phyloP scores from a whole-genome alignment of 2,329 filamentous ascomycete species.

The Penicillium fuscoglaucum region DNA sequence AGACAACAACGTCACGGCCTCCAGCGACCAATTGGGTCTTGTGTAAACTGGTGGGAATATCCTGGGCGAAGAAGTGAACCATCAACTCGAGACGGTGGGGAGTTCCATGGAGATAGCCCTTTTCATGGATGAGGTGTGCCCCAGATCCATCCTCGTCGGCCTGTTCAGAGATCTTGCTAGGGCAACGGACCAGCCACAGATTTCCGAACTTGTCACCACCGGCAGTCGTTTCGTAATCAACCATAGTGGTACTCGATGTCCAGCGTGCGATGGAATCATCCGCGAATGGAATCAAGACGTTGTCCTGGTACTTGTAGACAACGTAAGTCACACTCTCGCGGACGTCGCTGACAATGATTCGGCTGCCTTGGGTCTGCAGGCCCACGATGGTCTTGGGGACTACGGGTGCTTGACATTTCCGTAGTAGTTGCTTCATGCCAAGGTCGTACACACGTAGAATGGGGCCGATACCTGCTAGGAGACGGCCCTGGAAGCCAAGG shows the following conservation, averaged over 20 bases:
- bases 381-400: constrained; percentile 81
- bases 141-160: constrained; percentile 90
- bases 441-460: constrained; percentile 87
- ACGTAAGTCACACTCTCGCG: constrained; percentile 89
- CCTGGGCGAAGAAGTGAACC: constrained; percentile 86
- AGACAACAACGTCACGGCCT: constrained; percentile 86
- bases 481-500: constrained; percentile 84
- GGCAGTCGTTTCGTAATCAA: constrained; percentile 94
- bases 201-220: constrained; percentile 99
- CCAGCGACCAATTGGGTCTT: constrained; percentile 89
- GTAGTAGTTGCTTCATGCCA: constrained; percentile 85
- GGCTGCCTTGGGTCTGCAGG: constrained; percentile 83
- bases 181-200: constrained; percentile 86
- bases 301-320: constrained; percentile 89
- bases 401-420: constrained; percentile 83
- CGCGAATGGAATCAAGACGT: constrained; percentile 87
- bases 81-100: constrained; percentile 81
- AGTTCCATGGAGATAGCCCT: constrained; percentile 85
- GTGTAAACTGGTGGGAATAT: constrained; percentile 86
- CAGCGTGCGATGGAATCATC: constrained; percentile 88
- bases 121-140: constrained; percentile 85
- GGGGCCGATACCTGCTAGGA: constrained; percentile 81
- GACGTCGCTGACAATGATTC: constrained; percentile 89
- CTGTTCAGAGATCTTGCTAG: constrained; percentile 80
- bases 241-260: constrained; percentile 88